Percentiles rank a stretch among this genome's conserved stretches.
phyloP scores from a whole-genome alignment of 208 protist species.

The Zelonia costaricensis region DNA sequence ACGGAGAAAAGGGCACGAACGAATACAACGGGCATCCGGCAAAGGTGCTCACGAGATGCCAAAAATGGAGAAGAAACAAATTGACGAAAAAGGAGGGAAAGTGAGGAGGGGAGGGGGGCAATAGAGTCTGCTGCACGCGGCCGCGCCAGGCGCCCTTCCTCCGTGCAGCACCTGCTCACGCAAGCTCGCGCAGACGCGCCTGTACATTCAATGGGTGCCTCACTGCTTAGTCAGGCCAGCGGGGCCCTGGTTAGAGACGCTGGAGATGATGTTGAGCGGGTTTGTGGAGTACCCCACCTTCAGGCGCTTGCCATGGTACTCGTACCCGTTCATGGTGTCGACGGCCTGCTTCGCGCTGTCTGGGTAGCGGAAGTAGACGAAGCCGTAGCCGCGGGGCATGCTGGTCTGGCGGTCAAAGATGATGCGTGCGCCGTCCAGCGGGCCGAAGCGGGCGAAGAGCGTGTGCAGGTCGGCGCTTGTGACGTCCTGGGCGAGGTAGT shows the following conservation, averaged over 20 bases:
- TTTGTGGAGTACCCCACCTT: conserved; percentile 83
- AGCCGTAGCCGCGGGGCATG: conserved; percentile 69
- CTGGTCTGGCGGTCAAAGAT: conserved; percentile 77
- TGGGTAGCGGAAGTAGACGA: conserved; percentile 73
- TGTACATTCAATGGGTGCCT: neutral
- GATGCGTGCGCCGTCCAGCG: conserved; percentile 64
- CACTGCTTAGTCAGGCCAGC: neutral
- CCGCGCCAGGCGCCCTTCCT: neutral
- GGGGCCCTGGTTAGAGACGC: neutral
- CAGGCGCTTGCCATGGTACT: conserved; percentile 73
- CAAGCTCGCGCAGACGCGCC: neutral
- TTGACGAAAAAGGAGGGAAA: neutral
- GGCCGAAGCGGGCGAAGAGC: conserved; percentile 73
- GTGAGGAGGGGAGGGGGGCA: neutral
- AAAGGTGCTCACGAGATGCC: too few species aligned
- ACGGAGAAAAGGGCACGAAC: too few species aligned
- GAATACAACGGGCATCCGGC: too few species aligned
- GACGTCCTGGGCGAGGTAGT: conserved; percentile 75
- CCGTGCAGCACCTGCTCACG: neutral
- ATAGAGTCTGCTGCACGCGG: too few species aligned
- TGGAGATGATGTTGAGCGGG: conserved; percentile 60
- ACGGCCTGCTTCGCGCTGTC: conserved; percentile 62
- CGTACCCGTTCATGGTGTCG: conserved; percentile 65
- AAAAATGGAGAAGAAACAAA: neutral
- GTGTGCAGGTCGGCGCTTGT: conserved; percentile 54